These are phyloP conservation scores for Litsea cubeba DNA, from an alignment of 164 flowering plant species.

Conservation along the genomic window DNA sequence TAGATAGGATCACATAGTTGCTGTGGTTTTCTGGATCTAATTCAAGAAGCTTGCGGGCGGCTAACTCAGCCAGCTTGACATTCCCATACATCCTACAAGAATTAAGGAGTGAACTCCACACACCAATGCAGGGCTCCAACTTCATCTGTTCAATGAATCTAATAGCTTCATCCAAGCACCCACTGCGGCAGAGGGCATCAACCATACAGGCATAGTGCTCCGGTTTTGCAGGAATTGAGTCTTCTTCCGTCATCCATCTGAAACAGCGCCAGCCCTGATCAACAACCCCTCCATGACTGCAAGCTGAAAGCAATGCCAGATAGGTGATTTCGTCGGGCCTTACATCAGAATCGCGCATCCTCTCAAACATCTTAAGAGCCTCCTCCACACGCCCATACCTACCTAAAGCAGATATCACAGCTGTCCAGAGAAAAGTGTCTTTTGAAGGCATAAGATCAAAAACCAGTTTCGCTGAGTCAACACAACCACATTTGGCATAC, in stretches of 20 bases:
- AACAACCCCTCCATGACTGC: slow-evolving; percentile 26
- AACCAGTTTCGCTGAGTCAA: slow-evolving; percentile 16
- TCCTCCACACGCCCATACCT: slow-evolving; percentile 17
- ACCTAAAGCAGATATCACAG: slow-evolving; percentile 19
- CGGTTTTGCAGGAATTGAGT: slow-evolving; percentile 9
- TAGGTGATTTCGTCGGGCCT: slow-evolving; percentile 23
- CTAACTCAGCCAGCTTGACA: slow-evolving; percentile 13
- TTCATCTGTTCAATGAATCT: slow-evolving; percentile 21
- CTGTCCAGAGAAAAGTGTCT: slow-evolving; percentile 22
- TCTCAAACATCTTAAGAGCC: slow-evolving; percentile 18
- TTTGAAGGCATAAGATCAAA: slow-evolving; percentile 13
- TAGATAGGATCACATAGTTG: slow-evolving; percentile 19
- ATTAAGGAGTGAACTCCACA: slow-evolving; percentile 21
- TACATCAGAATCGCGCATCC: slow-evolving; percentile 13
- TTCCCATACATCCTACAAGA: slow-evolving; percentile 15
- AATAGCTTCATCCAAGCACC: slow-evolving; percentile 13
- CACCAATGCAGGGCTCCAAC: slow-evolving; percentile 10
- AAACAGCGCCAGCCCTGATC: slow-evolving; percentile 25
- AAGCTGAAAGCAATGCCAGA: slow-evolving; percentile 19
- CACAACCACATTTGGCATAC: slow-evolving; percentile 26
- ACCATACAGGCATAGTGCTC: slow-evolving; percentile 26
- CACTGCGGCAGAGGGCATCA: slow-evolving; percentile 24
- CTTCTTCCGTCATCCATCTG: slow-evolving; percentile 14
- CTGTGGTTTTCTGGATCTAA: slow-evolving; percentile 11
- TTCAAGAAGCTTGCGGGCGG: slow-evolving; percentile 11